Evolutionary conservation across 192 early-diverging fungal species (phyloP).

Genomic region (Dissophora ornata): DNA sequence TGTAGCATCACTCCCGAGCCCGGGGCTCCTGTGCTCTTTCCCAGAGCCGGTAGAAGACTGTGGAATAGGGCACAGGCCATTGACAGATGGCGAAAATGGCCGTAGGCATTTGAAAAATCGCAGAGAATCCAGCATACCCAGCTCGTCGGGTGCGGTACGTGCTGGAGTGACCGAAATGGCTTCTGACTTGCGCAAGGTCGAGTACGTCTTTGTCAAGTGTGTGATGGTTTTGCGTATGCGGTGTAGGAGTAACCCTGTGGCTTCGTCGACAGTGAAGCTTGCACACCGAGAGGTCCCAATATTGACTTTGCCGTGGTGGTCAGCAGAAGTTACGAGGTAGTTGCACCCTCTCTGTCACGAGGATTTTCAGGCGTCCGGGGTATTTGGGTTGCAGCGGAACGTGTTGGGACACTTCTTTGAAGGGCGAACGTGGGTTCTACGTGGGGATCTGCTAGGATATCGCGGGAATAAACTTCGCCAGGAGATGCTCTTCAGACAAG

Average conservation of each 20-base stretch:
- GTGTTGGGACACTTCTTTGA: conserved; percentile 6
- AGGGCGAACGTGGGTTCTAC: conserved; percentile 6
- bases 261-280: neutral
- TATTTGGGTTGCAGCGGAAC: conserved; percentile 1
- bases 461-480: conserved; percentile 2
- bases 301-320: neutral
- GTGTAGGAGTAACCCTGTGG: neutral
- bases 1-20: neutral
- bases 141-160: conserved; percentile 12
- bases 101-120: neutral
- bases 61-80: neutral
- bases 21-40: neutral
- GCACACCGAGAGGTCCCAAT: conserved; percentile 9
- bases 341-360: conserved; percentile 3
- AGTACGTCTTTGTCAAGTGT: neutral
- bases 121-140: neutral
- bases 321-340: conserved; percentile 1
- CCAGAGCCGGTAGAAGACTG: conserved; percentile 3
- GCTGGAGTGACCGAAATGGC: conserved; percentile 10
- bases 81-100: neutral
- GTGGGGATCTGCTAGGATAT: conserved; percentile 3
- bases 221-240: neutral
- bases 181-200: conserved; percentile 7
- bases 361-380: conserved; percentile 6
- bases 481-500: conserved; percentile 7